Evolutionary conservation across 805 yeast genomes (phyloP).

Genomic region (Teunomyces aglyptinius): DNA sequence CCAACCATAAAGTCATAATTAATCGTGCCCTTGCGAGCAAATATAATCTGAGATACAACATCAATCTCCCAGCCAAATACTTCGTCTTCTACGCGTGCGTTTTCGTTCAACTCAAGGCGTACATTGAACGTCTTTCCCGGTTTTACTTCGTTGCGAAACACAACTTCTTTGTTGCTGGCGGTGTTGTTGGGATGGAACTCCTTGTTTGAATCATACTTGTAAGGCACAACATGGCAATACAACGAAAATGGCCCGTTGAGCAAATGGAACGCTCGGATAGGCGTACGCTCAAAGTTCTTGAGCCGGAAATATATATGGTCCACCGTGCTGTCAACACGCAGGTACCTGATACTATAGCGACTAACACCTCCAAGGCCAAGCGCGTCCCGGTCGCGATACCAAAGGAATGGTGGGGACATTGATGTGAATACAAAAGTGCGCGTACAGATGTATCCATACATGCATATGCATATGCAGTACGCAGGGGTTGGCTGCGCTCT

Average conservation of each 20-base stretch:
- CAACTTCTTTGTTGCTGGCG: constrained; percentile 28
- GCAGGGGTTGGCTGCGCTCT: too few species aligned
- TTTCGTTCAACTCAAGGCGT: constrained; percentile 47
- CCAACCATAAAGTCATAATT: constrained; percentile 39
- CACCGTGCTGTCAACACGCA: constrained; percentile 5
- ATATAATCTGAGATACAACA: constrained; percentile 40
- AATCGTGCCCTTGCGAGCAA: constrained; percentile 30
- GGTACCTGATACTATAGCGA: constrained; percentile 31
- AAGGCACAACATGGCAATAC: constrained; percentile 45
- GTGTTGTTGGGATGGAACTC: constrained; percentile 22
- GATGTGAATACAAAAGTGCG: too few species aligned
- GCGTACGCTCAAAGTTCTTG: constrained; percentile 37
- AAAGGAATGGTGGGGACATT: constrained; percentile 8
- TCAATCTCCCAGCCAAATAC: constrained; percentile 38
- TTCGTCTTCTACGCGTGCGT: constrained; percentile 26
- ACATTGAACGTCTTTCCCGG: constrained; percentile 72
- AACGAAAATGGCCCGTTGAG: constrained; percentile 43
- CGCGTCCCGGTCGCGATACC: constrained; percentile 27
- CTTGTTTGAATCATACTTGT: constrained; percentile 25
- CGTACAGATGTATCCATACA: too few species aligned
- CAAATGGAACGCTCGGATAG: constrained; percentile 40
- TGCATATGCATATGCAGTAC: too few species aligned
- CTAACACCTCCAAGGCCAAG: constrained; percentile 39
- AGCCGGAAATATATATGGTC: constrained; percentile 31
- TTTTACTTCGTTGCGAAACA: constrained; percentile 46